Conservation (phyloP, 441 rosid species). For the Erodium texanum region DNA sequence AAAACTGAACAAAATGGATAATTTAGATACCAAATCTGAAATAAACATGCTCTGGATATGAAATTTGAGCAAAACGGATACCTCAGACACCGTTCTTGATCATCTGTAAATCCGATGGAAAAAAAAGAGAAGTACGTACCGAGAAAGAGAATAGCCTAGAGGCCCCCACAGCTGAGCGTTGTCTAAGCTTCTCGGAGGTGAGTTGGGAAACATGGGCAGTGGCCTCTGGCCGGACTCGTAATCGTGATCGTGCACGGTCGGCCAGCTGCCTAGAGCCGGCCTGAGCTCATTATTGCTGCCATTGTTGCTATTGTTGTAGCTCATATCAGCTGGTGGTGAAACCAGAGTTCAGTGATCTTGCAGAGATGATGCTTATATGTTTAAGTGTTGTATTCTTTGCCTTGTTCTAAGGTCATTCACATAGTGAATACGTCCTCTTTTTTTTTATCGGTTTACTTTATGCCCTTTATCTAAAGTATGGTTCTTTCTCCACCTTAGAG, state of each 20-base stretch:
- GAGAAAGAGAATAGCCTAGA: neutral
- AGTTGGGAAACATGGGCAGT: neutral
- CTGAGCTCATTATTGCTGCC: neutral
- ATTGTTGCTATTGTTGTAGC: neutral
- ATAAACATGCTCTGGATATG: neutral
- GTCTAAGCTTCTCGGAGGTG: neutral
- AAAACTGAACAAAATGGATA: too few species aligned
- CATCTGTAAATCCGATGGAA: too few species aligned
- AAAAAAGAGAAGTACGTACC: neutral
- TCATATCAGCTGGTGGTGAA: neutral
- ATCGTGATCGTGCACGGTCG: neutral
- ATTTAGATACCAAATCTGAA: too few species aligned
- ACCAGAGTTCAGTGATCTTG: neutral
- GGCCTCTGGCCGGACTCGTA: neutral
- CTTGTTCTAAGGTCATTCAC: constrained; percentile 2
- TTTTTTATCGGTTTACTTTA: neutral
- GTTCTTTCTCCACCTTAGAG: constrained; percentile 18
- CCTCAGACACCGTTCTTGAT: too few species aligned
- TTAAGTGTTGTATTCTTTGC: neutral
- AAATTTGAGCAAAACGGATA: too few species aligned
- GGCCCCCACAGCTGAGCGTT: neutral
- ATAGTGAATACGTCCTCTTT: constrained; percentile 11
- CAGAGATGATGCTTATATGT: neutral
- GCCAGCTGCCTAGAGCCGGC: neutral
- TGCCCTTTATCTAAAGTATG: constrained; percentile 10